phyloP scores from a whole-genome alignment of 768 basidiomycete species.

The Imleria badia region DNA sequence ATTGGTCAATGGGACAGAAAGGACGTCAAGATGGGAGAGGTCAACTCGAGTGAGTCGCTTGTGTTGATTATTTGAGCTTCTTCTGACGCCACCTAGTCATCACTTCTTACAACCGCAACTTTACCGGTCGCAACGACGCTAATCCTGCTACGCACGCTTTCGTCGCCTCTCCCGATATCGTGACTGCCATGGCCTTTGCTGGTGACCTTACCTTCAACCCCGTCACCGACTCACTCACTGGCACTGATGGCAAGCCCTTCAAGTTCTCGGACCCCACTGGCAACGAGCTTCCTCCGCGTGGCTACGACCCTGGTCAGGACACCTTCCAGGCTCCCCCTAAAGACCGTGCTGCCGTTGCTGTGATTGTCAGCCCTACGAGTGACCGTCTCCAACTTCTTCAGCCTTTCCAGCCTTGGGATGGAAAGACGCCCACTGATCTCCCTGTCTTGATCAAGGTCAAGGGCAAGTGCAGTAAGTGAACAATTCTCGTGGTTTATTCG shows the following conservation, averaged over 20 bases:
- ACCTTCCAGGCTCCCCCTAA: slow-evolving; percentile 94
- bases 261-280: slow-evolving; percentile 93
- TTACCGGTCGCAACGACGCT: slow-evolving; percentile 99
- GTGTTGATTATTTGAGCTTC: neutral
- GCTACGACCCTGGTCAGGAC: slow-evolving; percentile 95
- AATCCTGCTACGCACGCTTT: slow-evolving; percentile 99
- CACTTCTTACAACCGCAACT: slow-evolving; percentile 99
- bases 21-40: slow-evolving; percentile 95
- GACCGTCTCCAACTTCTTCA: slow-evolving; percentile 89
- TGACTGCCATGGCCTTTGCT: slow-evolving; percentile 95
- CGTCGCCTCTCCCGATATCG: slow-evolving; percentile 91
- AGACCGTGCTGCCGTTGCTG: slow-evolving; percentile 80
- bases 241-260: slow-evolving; percentile 93
- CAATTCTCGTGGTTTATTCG: neutral
- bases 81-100: slow-evolving; percentile 58
- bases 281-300: slow-evolving; percentile 89
- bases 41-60: slow-evolving; percentile 81
- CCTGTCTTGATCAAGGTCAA: slow-evolving; percentile 97
- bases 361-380: slow-evolving; percentile 81
- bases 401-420: slow-evolving; percentile 92
- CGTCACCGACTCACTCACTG: slow-evolving; percentile 82
- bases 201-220: slow-evolving; percentile 97
- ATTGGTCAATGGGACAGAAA: slow-evolving; percentile 99
- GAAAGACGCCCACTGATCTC: slow-evolving; percentile 84
- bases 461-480: slow-evolving; percentile 93